Conservation (phyloP, 306 rosid species). For the Inga leiocalycina region DNA sequence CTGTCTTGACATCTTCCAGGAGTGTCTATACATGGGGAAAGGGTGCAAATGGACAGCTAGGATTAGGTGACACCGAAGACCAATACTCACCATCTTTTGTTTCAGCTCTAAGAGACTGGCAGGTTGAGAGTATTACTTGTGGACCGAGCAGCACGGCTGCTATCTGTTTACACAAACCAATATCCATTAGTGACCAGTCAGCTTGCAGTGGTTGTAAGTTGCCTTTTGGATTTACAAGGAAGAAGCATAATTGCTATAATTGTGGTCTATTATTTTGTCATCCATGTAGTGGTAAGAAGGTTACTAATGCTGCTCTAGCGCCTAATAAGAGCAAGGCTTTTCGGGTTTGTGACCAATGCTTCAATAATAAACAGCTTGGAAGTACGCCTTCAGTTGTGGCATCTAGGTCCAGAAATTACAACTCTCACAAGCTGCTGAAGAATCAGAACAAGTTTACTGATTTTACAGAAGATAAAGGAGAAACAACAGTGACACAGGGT, state of each 20-base stretch:
- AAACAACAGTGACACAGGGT: conserved; percentile 51
- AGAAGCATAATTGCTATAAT: conserved; percentile 83
- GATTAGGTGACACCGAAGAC: conserved; percentile 74
- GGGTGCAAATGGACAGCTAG: conserved; percentile 75
- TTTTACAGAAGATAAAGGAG: conserved; percentile 56
- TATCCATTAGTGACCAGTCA: conserved; percentile 73
- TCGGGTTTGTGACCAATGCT: conserved; percentile 83
- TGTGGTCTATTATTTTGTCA: conserved; percentile 82
- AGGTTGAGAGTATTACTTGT: conserved; percentile 69
- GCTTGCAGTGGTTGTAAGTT: conserved; percentile 79
- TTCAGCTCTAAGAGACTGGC: conserved; percentile 61
- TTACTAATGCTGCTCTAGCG: conserved; percentile 68
- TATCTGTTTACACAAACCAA: conserved; percentile 72
- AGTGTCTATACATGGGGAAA: conserved; percentile 83
- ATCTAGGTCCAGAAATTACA: conserved; percentile 39
- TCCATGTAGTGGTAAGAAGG: conserved; percentile 65
- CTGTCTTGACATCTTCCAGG: conserved; percentile 70
- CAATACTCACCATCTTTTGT: conserved; percentile 66
- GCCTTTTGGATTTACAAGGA: conserved; percentile 78
- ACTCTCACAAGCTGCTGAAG: conserved; percentile 35
- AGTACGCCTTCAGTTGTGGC: conserved; percentile 30
- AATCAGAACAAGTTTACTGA: conserved; percentile 46
- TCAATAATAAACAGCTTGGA: conserved; percentile 52
- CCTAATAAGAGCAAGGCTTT: conserved; percentile 67
- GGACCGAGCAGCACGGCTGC: conserved; percentile 82